These are phyloP conservation scores for Aspergillus transmontanensis DNA, from an alignment of 2,329 filamentous ascomycete genomes.

Conservation along the genomic window DNA sequence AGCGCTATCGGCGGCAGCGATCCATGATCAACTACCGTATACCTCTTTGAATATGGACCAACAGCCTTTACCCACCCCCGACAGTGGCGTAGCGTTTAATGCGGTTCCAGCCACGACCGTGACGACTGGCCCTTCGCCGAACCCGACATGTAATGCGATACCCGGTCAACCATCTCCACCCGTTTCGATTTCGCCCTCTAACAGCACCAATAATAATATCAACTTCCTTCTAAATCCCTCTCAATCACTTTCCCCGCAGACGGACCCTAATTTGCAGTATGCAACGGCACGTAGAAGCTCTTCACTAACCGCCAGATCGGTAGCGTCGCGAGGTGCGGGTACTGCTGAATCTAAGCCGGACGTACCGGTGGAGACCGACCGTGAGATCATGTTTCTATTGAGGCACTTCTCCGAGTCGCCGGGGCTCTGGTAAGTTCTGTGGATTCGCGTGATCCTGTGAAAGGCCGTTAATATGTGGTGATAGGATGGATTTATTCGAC, in stretches of 20 bases:
- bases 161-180: conserved; percentile 45
- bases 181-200: conserved; percentile 44
- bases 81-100: conserved; percentile 22
- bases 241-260: conserved; percentile 45
- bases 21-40: conserved; percentile 40
- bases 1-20: conserved; percentile 56
- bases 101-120: conserved; percentile 21
- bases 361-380: conserved; percentile 46
- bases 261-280: conserved; percentile 46
- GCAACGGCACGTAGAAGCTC: conserved; percentile 32
- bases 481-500: conserved; percentile 50
- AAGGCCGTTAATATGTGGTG: conserved; percentile 13
- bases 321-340: conserved; percentile 20
- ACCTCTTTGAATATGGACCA: conserved; percentile 27
- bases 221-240: conserved; percentile 59
- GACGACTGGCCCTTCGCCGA: conserved; percentile 35
- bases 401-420: conserved; percentile 63
- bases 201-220: conserved; percentile 50
- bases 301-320: conserved; percentile 31
- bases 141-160: conserved; percentile 35
- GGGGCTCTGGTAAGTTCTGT: conserved; percentile 55
- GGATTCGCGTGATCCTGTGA: not conserved
- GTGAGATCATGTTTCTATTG: conserved; percentile 62
- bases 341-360: conserved; percentile 27
- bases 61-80: conserved; percentile 23